Evolutionary conservation across 352 stramenopile genomes (phyloP).

Genomic region (Pythium sp.): DNA sequence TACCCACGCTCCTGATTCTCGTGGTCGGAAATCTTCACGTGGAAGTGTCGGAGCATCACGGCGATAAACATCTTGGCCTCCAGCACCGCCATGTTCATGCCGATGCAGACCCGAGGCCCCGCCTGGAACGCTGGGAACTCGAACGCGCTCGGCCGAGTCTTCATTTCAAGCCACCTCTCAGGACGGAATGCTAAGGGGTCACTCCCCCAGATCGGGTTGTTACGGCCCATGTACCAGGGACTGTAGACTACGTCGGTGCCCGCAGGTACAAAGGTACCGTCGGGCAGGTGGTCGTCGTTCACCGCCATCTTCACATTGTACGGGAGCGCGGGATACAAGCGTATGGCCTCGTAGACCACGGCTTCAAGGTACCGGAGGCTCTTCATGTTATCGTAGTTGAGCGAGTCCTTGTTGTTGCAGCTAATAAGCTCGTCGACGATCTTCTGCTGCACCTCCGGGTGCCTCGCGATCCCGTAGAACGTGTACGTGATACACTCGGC

Average conservation of each 20-base stretch:
- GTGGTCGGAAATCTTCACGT: slow-evolving; percentile 37
- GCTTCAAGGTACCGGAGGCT: slow-evolving; percentile 64
- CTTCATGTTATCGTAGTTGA: slow-evolving; percentile 62
- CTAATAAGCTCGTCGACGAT: slow-evolving; percentile 48
- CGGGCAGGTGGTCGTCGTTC: slow-evolving; percentile 12
- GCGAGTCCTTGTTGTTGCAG: slow-evolving; percentile 16
- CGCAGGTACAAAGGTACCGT: slow-evolving; percentile 32
- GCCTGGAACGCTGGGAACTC: slow-evolving; percentile 76
- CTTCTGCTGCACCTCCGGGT: slow-evolving; percentile 54
- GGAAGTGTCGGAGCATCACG: slow-evolving; percentile 41
- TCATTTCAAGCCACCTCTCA: slow-evolving; percentile 67
- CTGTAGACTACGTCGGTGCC: slow-evolving; percentile 66
- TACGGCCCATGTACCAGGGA: slow-evolving; percentile 75
- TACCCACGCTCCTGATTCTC: slow-evolving; percentile 45
- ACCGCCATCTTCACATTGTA: slow-evolving; percentile 58
- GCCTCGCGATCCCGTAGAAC: slow-evolving; percentile 64
- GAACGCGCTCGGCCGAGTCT: slow-evolving; percentile 52
- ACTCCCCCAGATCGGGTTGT: slow-evolving; percentile 44
- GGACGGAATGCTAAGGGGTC: slow-evolving; percentile 56
- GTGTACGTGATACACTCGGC: slow-evolving; percentile 70
- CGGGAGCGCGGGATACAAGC: slow-evolving; percentile 73
- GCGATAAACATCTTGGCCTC: slow-evolving; percentile 63
- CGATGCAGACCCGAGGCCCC: slow-evolving; percentile 60
- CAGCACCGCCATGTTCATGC: slow-evolving; percentile 71
- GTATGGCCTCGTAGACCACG: slow-evolving; percentile 66